These are phyloP conservation scores for Luffa acutangula DNA, from an alignment of 306 rosid species.

Conservation along the genomic window DNA sequence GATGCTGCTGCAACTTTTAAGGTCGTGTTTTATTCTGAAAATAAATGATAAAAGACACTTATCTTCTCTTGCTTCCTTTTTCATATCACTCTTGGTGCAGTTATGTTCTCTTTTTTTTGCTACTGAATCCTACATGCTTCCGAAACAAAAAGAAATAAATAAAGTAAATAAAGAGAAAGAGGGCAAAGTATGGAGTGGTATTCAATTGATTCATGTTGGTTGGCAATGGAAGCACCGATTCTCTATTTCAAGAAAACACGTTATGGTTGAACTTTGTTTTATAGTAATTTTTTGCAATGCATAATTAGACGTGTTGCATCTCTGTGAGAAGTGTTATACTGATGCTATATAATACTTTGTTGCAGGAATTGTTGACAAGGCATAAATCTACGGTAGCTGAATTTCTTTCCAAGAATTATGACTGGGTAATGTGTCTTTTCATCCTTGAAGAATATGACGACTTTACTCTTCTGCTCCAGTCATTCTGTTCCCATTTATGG, in stretches of 20 bases:
- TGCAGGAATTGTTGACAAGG: slow-evolving; percentile 95
- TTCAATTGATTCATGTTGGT: neutral
- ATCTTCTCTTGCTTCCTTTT: neutral
- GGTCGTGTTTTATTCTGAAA: slow-evolving; percentile 26
- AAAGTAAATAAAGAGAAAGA: neutral
- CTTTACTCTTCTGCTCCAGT: neutral
- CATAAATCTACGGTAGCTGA: slow-evolving; percentile 97
- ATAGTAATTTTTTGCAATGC: neutral
- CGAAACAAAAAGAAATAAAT: neutral
- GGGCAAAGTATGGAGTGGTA: neutral
- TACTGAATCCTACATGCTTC: neutral
- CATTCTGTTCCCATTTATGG: neutral
- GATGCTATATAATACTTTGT: slow-evolving; percentile 12
- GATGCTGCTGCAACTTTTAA: slow-evolving; percentile 99
- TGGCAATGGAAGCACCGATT: neutral
- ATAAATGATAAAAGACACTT: neutral
- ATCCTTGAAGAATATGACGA: neutral
- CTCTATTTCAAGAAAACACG: neutral
- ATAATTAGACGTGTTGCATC: neutral
- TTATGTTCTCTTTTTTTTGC: neutral
- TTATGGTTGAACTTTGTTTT: neutral
- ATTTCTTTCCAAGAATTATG: slow-evolving; percentile 86
- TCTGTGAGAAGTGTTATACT: neutral
- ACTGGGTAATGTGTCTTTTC: slow-evolving; percentile 52
- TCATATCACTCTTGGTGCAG: neutral